Base-by-base conservation (phyloP, 176 grass and related monocot species). In the Eremochloa ophiuroides region DNA sequence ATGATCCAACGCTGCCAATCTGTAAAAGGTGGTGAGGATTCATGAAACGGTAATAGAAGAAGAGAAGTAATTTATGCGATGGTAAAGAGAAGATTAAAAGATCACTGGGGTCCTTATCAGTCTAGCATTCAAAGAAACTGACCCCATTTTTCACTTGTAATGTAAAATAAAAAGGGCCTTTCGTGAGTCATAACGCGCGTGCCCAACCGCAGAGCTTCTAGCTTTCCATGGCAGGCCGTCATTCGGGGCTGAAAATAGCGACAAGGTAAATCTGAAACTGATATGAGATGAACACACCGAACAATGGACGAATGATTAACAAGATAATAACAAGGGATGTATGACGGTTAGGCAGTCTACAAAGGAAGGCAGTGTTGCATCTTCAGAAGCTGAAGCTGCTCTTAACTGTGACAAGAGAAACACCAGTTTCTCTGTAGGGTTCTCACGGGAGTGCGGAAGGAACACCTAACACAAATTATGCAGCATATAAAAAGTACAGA, bases 391-490 rank as follows among this genome's bases (percentile, higher is more conserved):
- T 55, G 56, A 89, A 70, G 18, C 28, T 18, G 1, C 70, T 53
- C 64, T 40, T 40, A 75, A 59, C 23, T 75, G 28, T 64, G 69
- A 46, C 15, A 75, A 26, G 37, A 47, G 74, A 84, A 68, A 67
- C 10, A 38, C 40, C 18, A 14, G 68, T 79, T 87, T 80, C 55
- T 81, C 34, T 10, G 34, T 66, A 66, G n/a, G 64, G 30, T 50
- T 28, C n/a, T 22, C 55, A 83, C 5, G 26, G 8, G 77, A 75
- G 20, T 79, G 61, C 69, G 22, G 64, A 28, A 70, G 75, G 13
- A 58, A 70, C 65, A 77, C 65, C 71, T 10, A 82, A 40, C n/a
- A 72, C 26, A 82, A 27, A 37, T 27, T 17, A 53, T 17, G n/a
- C 65, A 73, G 65, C 26, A 69, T 56, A 50, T 23, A 62, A 55